Evolutionary conservation across 2,329 filamentous ascomycete genomes (phyloP).

Genomic region (Zasmidium citrigriseum): DNA sequence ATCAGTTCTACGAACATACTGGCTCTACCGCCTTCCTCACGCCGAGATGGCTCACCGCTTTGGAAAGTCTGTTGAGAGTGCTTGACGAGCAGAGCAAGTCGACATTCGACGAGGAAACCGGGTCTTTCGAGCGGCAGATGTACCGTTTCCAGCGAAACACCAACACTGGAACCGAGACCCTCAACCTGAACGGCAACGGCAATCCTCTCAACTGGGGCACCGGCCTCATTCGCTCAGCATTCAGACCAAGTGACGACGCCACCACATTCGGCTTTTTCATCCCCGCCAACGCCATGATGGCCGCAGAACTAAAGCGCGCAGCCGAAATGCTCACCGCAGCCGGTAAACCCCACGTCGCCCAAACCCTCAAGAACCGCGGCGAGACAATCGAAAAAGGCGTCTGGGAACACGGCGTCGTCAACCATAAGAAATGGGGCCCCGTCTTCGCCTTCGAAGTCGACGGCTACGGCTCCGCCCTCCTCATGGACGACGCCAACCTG

Average conservation of each 20-base stretch:
- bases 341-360: conserved; percentile 55
- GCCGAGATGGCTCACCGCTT: conserved; percentile 73
- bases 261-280: conserved; percentile 94
- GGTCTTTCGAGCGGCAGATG: conserved; percentile 66
- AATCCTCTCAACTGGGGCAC: conserved; percentile 87
- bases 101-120: conserved; percentile 73
- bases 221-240: conserved; percentile 84
- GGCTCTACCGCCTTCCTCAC: conserved; percentile 77
- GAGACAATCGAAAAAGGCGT: conserved; percentile 73
- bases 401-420: conserved; percentile 79
- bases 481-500: conserved; percentile 91
- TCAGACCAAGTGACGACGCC: conserved; percentile 92
- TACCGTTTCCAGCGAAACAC: conserved; percentile 89
- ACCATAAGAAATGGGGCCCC: conserved; percentile 71
- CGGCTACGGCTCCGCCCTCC: conserved; percentile 76
- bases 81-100: conserved; percentile 76
- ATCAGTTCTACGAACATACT: conserved; percentile 83
- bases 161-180: conserved; percentile 82
- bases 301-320: conserved; percentile 78
- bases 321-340: conserved; percentile 67
- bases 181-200: conserved; percentile 79
- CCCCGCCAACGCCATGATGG: conserved; percentile 94
- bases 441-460: conserved; percentile 90
- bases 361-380: conserved; percentile 57
- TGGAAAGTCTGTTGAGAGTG: conserved; percentile 72